Conservation (phyloP, 2,329 filamentous ascomycete genomes). For the Didymella segeticola region DNA sequence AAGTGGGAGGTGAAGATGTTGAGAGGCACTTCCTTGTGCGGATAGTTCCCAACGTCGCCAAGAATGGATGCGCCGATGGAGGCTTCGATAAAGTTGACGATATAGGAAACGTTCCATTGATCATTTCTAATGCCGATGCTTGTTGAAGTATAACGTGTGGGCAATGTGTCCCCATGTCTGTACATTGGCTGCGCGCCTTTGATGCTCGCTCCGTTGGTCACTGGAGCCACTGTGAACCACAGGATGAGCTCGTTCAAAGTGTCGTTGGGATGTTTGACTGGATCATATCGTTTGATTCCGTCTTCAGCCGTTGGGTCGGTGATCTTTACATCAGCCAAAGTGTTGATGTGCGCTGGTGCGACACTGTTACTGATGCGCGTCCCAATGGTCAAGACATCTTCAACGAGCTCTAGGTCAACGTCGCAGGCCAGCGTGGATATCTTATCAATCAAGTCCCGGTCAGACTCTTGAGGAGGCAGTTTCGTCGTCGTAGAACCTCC, state of each 20-base stretch:
- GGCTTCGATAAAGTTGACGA: not conserved
- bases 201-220: conserved; percentile 8
- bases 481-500: not conserved
- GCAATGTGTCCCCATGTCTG: not conserved
- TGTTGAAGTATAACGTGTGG: not conserved
- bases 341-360: too few species aligned
- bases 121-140: not conserved
- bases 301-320: too few species aligned
- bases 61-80: not conserved
- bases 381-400: not conserved
- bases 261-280: not conserved
- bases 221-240: conserved; percentile 15
- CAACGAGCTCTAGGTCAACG: not conserved
- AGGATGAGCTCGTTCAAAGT: conserved; percentile 12
- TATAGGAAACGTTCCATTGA: not conserved
- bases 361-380: too few species aligned
- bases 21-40: not conserved
- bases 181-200: conserved; percentile 11
- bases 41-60: not conserved
- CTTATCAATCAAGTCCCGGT: too few species aligned
- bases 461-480: not conserved
- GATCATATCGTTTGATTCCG: not conserved
- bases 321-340: too few species aligned
- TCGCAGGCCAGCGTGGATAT: not conserved
- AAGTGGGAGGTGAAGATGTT: not conserved